Evolutionary conservation across 148 eudicot genomes (phyloP), one percentile per base, ranked within the genome.

Genomic region (Chenopodium formosanum): DNA sequence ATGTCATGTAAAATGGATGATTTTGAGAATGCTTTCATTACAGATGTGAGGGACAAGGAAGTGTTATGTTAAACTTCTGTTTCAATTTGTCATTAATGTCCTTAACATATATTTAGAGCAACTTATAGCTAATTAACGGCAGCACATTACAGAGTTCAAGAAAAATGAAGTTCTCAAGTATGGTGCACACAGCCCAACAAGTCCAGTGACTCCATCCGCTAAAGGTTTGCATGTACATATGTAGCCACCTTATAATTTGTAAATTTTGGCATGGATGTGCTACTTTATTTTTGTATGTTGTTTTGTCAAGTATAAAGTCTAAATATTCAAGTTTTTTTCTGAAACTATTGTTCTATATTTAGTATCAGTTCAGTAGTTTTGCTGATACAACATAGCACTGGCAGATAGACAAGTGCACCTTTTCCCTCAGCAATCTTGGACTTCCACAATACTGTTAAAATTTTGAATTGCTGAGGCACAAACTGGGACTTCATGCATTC

Each of bases 161-260:
- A 95, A 88, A 82, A 89, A 82, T 81, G 91, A 93, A 89, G 79
- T 79, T 74, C 82, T 84, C 87, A 95, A 92, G 84, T 91, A 88
- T 84, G 84, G 75, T 72, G 80, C 86, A 77, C 88, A 86, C 73
- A 86, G 83, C 83, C 80, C 88, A 79, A 87, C 90, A 67, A 88
- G 83, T 78, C 73, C 86, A 31, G 68, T 83, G 65, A 76, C 83
- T 79, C 16, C 87, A 47, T 83, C 82, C 62, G 80, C 53, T 53
- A 82, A 81, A 88, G 97, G 99, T 93, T 56, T 40, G 86, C 76
- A 79, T 80, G 44, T 47, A 9, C 29, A 53, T 71, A 77, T 58
- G 86, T 74, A 23, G 60, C 85, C 46, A 25, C 64, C 20, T 23
- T 0, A 52, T 74, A 12, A 52, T 50, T 34, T 37, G 40, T 70